Base-by-base conservation (phyloP, 495 filamentous ascomycete species). In the Xylaria bambusicola region DNA sequence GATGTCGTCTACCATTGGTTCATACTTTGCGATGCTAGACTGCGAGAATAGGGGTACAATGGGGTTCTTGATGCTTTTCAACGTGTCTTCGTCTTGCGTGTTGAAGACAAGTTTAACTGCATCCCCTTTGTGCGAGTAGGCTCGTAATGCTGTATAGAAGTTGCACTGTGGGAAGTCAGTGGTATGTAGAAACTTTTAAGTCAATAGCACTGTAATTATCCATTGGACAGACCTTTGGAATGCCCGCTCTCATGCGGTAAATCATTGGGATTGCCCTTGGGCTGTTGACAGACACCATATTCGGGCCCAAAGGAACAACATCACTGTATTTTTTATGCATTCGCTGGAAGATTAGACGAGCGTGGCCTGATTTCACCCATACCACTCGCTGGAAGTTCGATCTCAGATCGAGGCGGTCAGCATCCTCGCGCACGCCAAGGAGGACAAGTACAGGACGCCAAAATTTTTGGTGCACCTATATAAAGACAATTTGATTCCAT, bases 301-400 rank as follows among this genome's bases (percentile, higher is more conserved):
- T 79, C 0, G 82, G 81, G 0, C 77, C 77, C 18, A 82, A 52
- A 1, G 80, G 76, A 17, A 86, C 80, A 6, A 83, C 58, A 13
- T 69, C 66, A 6, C 82, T 82, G 62, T 82, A 80, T 41, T 71
- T 64, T 20, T 66, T 17, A 56, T 83, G 80, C 0, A 83, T 60
- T 0, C 60, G 36, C 10, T 68, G 6, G 12, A 56, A 44, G 49
- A 66, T 69, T 12, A 52, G 41, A 31, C 78, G 69, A 13, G 72
- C 65, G 33, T 65, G 52, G 29, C 63, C 58, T 3, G 65, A 69
- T 13, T 56, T 60, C 1, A 67, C 66, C 70, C 68, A 70, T n/a
- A 52, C 62, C 0, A 73, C 42, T 0, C 76, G 66, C 0, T 61
- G 60, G 2, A 80, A 58, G 47, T 74, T 67, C 0, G 75, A n/a